Evolutionary conservation across 805 yeast species (phyloP).

Genomic region (Cyberlindnera misumaiensis): DNA sequence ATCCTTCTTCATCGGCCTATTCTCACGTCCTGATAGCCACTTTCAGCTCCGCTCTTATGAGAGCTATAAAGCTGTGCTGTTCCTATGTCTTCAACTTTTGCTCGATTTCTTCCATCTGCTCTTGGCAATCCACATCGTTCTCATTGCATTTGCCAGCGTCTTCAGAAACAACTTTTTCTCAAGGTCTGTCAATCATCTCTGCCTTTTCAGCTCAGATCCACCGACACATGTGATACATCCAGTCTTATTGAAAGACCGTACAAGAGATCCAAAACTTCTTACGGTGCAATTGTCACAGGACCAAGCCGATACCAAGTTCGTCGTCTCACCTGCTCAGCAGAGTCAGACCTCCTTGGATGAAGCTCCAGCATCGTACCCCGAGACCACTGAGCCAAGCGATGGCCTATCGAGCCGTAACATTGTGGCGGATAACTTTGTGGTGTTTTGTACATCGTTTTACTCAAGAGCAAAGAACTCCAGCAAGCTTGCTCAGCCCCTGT

Average conservation of each 20-base stretch:
- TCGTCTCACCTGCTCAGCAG: neutral
- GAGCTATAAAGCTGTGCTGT: neutral
- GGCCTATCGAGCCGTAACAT: slow-evolving; percentile 17
- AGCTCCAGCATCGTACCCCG: slow-evolving; percentile 18
- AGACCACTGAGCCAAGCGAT: neutral
- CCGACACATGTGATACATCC: neutral
- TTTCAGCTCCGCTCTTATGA: slow-evolving; percentile 1
- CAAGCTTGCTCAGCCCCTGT: slow-evolving; percentile 38
- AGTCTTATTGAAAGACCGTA: slow-evolving; percentile 2
- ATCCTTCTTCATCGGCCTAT: neutral
- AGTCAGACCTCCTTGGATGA: neutral
- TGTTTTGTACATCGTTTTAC: slow-evolving; percentile 10
- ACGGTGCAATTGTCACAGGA: slow-evolving; percentile 14
- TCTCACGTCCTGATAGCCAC: slow-evolving; percentile 1
- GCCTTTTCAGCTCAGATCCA: slow-evolving; percentile 1
- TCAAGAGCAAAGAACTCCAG: slow-evolving; percentile 11
- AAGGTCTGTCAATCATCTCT: slow-evolving; percentile 20
- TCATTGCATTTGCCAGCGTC: slow-evolving; percentile 19
- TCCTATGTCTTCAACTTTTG: slow-evolving; percentile 2
- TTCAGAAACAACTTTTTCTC: slow-evolving; percentile 21
- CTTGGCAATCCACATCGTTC: slow-evolving; percentile 19
- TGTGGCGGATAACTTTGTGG: slow-evolving; percentile 22
- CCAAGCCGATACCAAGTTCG: slow-evolving; percentile 6
- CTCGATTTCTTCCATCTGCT: slow-evolving; percentile 15
- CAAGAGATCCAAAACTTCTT: slow-evolving; percentile 10